These are phyloP conservation scores for Tylopilus intermedius DNA, from an alignment of 768 basidiomycete species.

Conservation along the genomic window DNA sequence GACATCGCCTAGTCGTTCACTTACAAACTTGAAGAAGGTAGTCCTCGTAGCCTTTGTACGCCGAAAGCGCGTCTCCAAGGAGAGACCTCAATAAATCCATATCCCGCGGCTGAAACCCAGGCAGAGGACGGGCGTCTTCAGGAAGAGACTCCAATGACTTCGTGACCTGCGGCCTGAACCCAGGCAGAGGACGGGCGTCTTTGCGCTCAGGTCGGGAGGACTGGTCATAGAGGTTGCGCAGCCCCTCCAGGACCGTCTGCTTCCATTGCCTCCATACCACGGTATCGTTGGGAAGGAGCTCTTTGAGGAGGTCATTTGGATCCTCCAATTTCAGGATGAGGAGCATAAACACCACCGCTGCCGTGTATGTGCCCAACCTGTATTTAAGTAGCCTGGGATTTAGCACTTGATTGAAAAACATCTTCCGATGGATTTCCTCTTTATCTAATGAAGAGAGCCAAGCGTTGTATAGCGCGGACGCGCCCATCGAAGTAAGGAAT, in stretches of 20 bases:
- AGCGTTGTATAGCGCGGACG: background rate
- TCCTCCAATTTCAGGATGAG: background rate
- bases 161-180: too few relatives aligned
- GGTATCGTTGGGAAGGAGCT: background rate
- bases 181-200: too few relatives aligned
- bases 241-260: background rate
- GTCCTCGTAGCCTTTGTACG: too few relatives aligned
- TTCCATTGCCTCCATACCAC: background rate
- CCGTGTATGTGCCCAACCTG: background rate
- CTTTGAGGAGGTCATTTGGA: background rate
- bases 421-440: background rate
- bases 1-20: too few relatives aligned
- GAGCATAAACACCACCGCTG: background rate
- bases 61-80: too few relatives aligned
- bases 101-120: too few relatives aligned
- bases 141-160: too few relatives aligned
- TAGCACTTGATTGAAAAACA: background rate
- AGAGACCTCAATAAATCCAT: too few relatives aligned
- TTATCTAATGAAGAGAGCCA: background rate
- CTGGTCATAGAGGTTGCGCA: too few relatives aligned
- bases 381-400: background rate
- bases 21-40: too few relatives aligned
- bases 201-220: too few relatives aligned
- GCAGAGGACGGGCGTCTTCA: too few relatives aligned
- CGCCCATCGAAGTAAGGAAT: background rate